These are phyloP conservation scores for Closterium sp. DNA, from an alignment of 139 green algal genomes.

Conservation along the genomic window DNA sequence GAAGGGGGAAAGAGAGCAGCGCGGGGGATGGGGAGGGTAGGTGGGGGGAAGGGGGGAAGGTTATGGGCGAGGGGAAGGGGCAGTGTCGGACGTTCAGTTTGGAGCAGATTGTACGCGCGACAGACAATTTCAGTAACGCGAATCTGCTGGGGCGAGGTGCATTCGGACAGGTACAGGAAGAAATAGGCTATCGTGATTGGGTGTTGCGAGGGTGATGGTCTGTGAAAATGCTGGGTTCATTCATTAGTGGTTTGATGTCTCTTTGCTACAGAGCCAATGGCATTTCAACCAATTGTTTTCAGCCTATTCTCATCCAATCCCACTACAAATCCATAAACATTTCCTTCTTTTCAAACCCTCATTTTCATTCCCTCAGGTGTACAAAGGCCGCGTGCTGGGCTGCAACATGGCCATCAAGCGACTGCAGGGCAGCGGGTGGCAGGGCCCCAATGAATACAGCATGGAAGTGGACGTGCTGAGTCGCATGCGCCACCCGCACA, in stretches of 20 bases:
- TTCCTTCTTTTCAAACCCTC: neutral
- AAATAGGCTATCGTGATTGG: neutral
- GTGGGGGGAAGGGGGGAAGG: neutral
- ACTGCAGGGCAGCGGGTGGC: neutral
- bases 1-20: neutral
- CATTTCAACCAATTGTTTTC: too few species aligned
- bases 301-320: neutral
- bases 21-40: neutral
- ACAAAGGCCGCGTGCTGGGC: neutral
- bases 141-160: neutral
- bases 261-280: too few species aligned
- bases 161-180: neutral
- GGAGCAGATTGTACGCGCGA: neutral
- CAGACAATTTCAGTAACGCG: neutral
- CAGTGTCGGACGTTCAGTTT: neutral
- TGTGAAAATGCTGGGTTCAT: too few species aligned
- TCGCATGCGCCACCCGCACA: conserved; percentile 1
- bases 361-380: neutral
- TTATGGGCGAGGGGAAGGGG: neutral
- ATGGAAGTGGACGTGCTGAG: neutral
- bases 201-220: too few species aligned
- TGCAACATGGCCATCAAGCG: conserved; percentile 7
- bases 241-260: too few species aligned
- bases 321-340: too few species aligned
- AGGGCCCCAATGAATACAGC: neutral